Evolutionary conservation across 768 basidiomycete species (phyloP).

Genomic region (Kwoniella sp.): DNA sequence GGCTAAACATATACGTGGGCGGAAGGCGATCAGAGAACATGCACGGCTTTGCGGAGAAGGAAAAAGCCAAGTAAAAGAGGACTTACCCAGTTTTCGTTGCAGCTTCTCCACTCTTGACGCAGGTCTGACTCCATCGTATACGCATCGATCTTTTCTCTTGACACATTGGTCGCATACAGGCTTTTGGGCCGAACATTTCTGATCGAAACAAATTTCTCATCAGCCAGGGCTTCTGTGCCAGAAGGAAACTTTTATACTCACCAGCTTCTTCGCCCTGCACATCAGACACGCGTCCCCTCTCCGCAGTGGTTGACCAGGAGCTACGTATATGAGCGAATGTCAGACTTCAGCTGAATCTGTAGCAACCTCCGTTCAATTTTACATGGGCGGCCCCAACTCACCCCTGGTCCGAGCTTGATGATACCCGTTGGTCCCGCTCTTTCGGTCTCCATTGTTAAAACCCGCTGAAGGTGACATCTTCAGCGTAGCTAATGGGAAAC

Average conservation of each 20-base stretch:
- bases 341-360: not conserved
- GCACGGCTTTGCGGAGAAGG: not conserved
- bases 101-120: conserved; percentile 45
- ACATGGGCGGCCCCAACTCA: not conserved
- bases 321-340: not conserved
- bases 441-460: not conserved
- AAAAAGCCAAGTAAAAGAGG: no score
- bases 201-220: not conserved
- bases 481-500: not conserved
- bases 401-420: not conserved
- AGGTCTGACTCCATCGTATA: conserved; percentile 43
- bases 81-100: conserved; percentile 36
- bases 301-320: conserved; percentile 34
- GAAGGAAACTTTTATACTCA: conserved; percentile 6
- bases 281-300: conserved; percentile 46
- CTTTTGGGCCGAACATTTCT: conserved; percentile 46
- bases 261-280: conserved; percentile 47
- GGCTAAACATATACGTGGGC: no score
- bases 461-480: not conserved
- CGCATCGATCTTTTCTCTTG: conserved; percentile 43
- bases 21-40: no score
- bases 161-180: conserved; percentile 42
- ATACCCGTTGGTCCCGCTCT: not conserved
- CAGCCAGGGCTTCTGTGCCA: not conserved
- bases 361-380: no score